These are phyloP conservation scores for Tricholoma furcatifolium DNA, from an alignment of 768 basidiomycete species.

Conservation along the genomic window DNA sequence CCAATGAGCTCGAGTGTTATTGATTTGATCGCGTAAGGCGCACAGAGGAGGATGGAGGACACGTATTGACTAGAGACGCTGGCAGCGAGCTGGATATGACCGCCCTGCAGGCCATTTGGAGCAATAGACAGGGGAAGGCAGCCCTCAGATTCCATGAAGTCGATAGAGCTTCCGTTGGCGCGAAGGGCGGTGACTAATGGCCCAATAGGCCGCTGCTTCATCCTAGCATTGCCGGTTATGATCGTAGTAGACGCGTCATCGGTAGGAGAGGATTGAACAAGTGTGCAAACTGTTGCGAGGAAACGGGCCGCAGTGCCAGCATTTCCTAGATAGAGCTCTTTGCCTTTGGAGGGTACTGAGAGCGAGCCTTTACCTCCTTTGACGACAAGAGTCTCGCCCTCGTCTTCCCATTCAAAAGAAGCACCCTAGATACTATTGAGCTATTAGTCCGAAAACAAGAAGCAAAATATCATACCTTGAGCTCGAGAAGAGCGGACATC, in stretches of 20 bases:
- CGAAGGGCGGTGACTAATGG: slow-evolving; percentile 89
- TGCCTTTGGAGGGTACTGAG: slow-evolving; percentile 71
- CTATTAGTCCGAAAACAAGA: neutral
- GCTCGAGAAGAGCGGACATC: slow-evolving; percentile 90
- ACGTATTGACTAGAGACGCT: slow-evolving; percentile 98
- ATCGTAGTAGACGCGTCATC: slow-evolving; percentile 54
- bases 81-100: slow-evolving; percentile 83
- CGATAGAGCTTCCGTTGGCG: slow-evolving; percentile 75
- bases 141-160: slow-evolving; percentile 76
- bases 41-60: slow-evolving; percentile 93
- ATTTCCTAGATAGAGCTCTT: slow-evolving; percentile 93
- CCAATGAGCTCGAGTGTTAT: slow-evolving; percentile 89
- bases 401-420: slow-evolving; percentile 92
- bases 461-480: slow-evolving; percentile 58
- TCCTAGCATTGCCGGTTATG: slow-evolving; percentile 96
- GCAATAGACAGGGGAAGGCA: slow-evolving; percentile 88
- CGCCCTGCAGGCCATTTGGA: slow-evolving; percentile 80
- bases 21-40: slow-evolving; percentile 85
- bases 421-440: slow-evolving; percentile 62
- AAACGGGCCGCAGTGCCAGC: slow-evolving; percentile 98
- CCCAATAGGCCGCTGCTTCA: slow-evolving; percentile 98
- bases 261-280: slow-evolving; percentile 54
- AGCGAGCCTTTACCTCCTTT: slow-evolving; percentile 82
- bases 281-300: slow-evolving; percentile 93
- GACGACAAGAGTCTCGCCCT: slow-evolving; percentile 93